phyloP scores from a whole-genome alignment of 2,329 filamentous ascomycete genomes.

The Exophiala phaeomuriformis region DNA sequence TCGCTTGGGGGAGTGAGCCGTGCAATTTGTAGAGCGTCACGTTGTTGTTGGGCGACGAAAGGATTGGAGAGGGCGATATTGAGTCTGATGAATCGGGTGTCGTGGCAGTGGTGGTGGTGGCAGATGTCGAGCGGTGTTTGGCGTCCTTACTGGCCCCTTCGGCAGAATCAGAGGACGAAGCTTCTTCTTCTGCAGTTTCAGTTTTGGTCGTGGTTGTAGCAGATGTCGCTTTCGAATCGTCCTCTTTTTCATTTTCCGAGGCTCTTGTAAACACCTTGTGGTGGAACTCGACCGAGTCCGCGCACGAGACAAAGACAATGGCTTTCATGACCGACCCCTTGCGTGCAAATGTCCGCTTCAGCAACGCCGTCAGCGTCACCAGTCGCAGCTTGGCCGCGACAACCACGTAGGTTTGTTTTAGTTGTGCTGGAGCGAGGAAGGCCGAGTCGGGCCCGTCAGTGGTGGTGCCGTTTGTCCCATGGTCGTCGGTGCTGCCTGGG shows the following conservation, averaged over 20 bases:
- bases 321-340: constrained; percentile 92
- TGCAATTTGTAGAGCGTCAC: constrained; percentile 83
- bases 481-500: constrained; percentile 48
- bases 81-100: constrained; percentile 37
- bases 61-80: constrained; percentile 60
- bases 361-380: constrained; percentile 73
- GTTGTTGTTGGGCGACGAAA: constrained; percentile 68
- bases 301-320: constrained; percentile 93
- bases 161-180: constrained; percentile 16
- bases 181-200: neutral
- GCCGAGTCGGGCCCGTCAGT: constrained; percentile 41
- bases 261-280: constrained; percentile 65
- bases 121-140: constrained; percentile 3
- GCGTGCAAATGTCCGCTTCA: constrained; percentile 81
- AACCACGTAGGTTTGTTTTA: constrained; percentile 86
- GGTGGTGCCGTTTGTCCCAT: constrained; percentile 38
- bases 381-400: constrained; percentile 84
- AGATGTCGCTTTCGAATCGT: constrained; percentile 11
- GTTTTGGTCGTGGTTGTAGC: neutral
- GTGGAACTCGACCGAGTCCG: constrained; percentile 94
- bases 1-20: constrained; percentile 79
- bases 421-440: constrained; percentile 83
- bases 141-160: neutral
- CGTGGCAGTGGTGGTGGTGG: neutral
- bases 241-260: constrained; percentile 25